Percentiles rank a stretch among this genome's conserved stretches.
Conservation (phyloP, 2,329 filamentous ascomycete species). For the Fusarium nelsonii region DNA sequence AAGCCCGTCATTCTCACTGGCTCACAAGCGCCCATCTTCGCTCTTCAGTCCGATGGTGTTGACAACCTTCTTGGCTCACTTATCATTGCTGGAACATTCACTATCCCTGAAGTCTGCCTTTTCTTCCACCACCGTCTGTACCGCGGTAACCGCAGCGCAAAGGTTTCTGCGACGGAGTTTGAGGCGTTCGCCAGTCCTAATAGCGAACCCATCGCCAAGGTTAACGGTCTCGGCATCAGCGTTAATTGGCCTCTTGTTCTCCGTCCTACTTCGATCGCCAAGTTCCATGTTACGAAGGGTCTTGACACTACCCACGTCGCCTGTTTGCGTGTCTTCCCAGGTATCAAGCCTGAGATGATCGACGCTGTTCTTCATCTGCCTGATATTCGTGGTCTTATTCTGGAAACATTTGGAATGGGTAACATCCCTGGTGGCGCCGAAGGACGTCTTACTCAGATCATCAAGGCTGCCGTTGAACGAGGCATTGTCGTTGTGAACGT, state of each 20-base stretch:
- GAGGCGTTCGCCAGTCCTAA: slow-evolving; percentile 93
- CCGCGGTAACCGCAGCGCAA: slow-evolving; percentile 88
- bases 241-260: slow-evolving; percentile 85
- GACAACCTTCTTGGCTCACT: slow-evolving; percentile 90
- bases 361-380: slow-evolving; percentile 83
- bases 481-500: slow-evolving; percentile 91
- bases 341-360: slow-evolving; percentile 93
- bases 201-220: slow-evolving; percentile 81
- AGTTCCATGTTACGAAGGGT: slow-evolving; percentile 79
- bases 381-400: slow-evolving; percentile 82
- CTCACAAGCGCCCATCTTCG: slow-evolving; percentile 87
- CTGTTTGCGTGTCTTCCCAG: slow-evolving; percentile 89
- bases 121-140: slow-evolving; percentile 95
- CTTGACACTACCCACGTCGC: slow-evolving; percentile 91
- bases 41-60: slow-evolving; percentile 89
- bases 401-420: slow-evolving; percentile 94
- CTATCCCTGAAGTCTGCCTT: slow-evolving; percentile 91
- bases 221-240: slow-evolving; percentile 83
- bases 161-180: slow-evolving; percentile 87
- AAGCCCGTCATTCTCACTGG: slow-evolving; percentile 92
- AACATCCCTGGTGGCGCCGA: slow-evolving; percentile 88
- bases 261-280: slow-evolving; percentile 78
- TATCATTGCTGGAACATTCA: slow-evolving; percentile 91
- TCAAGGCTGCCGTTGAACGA: slow-evolving; percentile 80
- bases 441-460: slow-evolving; percentile 81